These are phyloP conservation scores for Arctium lappa DNA, from an alignment of 129 eudicot genomes.

Conservation along the genomic window DNA sequence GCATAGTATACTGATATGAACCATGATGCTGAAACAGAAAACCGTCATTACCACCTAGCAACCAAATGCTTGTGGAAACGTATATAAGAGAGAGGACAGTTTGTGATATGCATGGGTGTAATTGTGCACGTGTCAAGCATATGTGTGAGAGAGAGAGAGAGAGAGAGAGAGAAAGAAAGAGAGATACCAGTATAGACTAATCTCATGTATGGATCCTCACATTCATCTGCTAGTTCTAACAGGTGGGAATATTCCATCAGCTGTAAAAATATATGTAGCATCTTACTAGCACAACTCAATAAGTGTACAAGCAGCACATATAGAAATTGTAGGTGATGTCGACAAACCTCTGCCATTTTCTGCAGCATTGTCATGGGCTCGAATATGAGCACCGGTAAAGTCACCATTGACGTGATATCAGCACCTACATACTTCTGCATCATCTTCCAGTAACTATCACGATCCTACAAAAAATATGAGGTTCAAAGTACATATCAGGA, in stretches of 20 bases:
- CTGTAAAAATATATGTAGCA: constrained; percentile 31
- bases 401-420: constrained; percentile 97
- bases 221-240: constrained; percentile 74
- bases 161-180: background rate
- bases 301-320: background rate
- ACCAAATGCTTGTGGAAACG: background rate
- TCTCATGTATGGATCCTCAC: constrained; percentile 93
- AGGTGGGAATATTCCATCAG: constrained; percentile 89
- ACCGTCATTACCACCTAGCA: constrained; percentile 6
- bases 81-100: background rate
- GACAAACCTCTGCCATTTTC: constrained; percentile 96
- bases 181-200: constrained; percentile 77
- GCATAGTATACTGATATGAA: constrained; percentile 79
- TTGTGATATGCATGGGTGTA: background rate
- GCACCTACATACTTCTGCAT: constrained; percentile 93
- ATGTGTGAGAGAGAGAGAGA: background rate
- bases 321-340: background rate
- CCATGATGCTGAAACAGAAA: constrained; percentile 69
- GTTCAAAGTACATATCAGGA: background rate
- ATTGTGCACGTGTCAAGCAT: background rate
- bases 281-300: background rate
- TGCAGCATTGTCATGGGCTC: constrained; percentile 99
- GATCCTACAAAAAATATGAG: constrained; percentile 50
- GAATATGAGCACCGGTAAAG: constrained; percentile 90
- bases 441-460: constrained; percentile 94